A percentile compares a stretch with the other conserved stretches of the same genome.
phyloP scores from a whole-genome alignment of 2,329 filamentous ascomycete genomes.

The Aspergillus amoenus region DNA sequence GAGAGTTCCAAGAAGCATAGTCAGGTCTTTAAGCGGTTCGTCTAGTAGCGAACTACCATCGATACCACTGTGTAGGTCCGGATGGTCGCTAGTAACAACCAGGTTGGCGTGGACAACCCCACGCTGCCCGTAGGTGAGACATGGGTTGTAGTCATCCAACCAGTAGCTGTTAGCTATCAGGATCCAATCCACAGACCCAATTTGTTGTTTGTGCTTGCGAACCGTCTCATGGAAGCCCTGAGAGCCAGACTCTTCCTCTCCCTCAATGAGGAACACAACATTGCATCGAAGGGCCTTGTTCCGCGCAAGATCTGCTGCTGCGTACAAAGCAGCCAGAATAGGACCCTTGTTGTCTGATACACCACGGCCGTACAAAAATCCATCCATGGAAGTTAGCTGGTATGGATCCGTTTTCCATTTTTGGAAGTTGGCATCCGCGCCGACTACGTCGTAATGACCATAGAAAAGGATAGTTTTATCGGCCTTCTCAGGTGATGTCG shows the following conservation, averaged over 20 bases:
- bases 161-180: constrained; percentile 97
- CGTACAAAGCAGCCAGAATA: constrained; percentile 89
- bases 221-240: constrained; percentile 86
- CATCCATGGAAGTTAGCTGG: constrained; percentile 81
- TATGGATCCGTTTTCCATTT: constrained; percentile 92
- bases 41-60: constrained; percentile 88
- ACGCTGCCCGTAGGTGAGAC: constrained; percentile 88
- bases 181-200: constrained; percentile 91
- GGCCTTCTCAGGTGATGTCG: constrained; percentile 63
- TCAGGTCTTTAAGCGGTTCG: constrained; percentile 88
- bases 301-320: constrained; percentile 83
- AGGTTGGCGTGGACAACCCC: constrained; percentile 93
- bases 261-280: constrained; percentile 91
- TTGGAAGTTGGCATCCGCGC: constrained; percentile 76
- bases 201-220: constrained; percentile 73
- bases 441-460: constrained; percentile 95
- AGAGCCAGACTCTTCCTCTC: constrained; percentile 93
- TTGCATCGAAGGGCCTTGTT: constrained; percentile 83
- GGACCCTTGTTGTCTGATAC: constrained; percentile 98
- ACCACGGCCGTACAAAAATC: constrained; percentile 93
- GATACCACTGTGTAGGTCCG: constrained; percentile 94
- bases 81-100: constrained; percentile 78
- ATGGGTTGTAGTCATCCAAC: constrained; percentile 94
- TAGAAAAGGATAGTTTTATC: constrained; percentile 93
- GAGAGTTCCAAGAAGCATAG: constrained; percentile 75